Evolutionary conservation across 768 basidiomycete genomes (phyloP), one percentile per base, ranked within the genome.

Genomic region (Lactifluus rugatus): DNA sequence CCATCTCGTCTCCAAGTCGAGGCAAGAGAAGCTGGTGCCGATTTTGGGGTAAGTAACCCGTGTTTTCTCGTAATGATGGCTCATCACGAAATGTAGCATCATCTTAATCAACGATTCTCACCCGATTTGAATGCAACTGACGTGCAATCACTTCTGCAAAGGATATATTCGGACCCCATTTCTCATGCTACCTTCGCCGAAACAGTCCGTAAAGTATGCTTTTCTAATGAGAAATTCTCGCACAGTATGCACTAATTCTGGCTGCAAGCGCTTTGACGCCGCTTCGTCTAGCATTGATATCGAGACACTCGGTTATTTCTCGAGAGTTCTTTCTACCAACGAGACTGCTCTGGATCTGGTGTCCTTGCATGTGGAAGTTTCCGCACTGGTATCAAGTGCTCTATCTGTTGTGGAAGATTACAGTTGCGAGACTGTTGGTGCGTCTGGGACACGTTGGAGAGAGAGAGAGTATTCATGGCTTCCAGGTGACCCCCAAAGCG

Each of bases 401-500:
- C 69, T 90, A 45, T 70, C 72, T 16, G 78, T 89, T 57, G 70
- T 89, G 44, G 81, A 87, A 56, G 78, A 82, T 42, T 89, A 86
- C 63, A 87, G 89, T 64, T 89, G 85, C 61, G 88, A 89, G 66
- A 84, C 82, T 21, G 84, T 91, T 32, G 89, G 89, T 86, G 67
- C 25, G 84, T 73, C 10, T 31, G 26, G 44, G 32, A n/a, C 21
- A 13, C n/a, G 4, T 48, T 14, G n/a, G 23, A 23, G 23, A 23
- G n/a, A 25, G 17, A 19, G 1, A 34, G 6, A 32, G n/a, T 39
- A 39, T 25, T 36, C 37, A 44, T 26, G 17, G 39, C 11, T 46
- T 14, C 55, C 61, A 91, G 89, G 89, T 48, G 89, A 91, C 69
- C 89, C 89, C 17, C 89, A 90, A 69, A 86, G 84, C 17, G 89